A percentile compares a stretch with the other conserved stretches of the same genome.
Conservation (phyloP, 345 rosid genomes). For the Acer yangbiense region DNA sequence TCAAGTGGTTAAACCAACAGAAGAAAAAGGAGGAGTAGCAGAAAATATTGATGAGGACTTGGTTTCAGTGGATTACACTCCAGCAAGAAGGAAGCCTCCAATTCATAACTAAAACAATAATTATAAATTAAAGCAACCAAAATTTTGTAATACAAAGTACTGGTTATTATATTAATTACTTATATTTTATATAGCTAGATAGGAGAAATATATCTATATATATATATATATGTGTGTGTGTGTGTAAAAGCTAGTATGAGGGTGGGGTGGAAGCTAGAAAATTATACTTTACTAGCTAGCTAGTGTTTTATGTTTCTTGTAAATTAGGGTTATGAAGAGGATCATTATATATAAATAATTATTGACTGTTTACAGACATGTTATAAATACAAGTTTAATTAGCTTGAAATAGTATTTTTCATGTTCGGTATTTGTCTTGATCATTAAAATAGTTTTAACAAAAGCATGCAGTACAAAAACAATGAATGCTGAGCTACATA, state of each 20-base stretch:
- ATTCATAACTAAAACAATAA: slow-evolving; percentile 46
- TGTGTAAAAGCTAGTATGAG: background rate
- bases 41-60: slow-evolving; percentile 31
- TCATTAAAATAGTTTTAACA: background rate
- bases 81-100: slow-evolving; percentile 62
- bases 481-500: background rate
- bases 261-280: background rate
- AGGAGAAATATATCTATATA: background rate
- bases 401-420: background rate
- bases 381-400: background rate
- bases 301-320: background rate
- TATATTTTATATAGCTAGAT: too few relatives aligned
- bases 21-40: slow-evolving; percentile 19
- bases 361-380: background rate
- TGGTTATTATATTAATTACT: background rate
- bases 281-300: too few relatives aligned
- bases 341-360: too few relatives aligned
- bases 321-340: background rate
- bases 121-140: background rate
- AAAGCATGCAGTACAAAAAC: background rate
- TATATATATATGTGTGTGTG: background rate
- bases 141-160: slow-evolving; percentile 1
- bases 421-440: background rate
- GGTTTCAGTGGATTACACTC: slow-evolving; percentile 54
- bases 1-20: background rate